Percentiles rank a stretch among this genome's conserved stretches.
These are phyloP conservation scores for Penicillium aurantiogriseum DNA, from an alignment of 2,329 filamentous ascomycete genomes.

Conservation along the genomic window DNA sequence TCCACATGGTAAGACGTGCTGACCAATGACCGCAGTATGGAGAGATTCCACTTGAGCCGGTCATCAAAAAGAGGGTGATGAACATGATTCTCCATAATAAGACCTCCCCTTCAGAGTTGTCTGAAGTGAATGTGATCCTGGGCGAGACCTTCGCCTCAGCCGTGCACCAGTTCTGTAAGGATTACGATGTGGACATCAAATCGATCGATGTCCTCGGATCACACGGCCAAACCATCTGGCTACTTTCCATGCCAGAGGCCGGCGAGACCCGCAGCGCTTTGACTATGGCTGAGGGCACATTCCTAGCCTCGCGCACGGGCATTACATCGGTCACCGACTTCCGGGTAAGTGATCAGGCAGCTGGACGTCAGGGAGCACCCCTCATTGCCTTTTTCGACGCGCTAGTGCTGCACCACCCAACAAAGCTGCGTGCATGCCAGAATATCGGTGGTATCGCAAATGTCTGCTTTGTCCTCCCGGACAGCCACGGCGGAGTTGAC, in stretches of 20 bases:
- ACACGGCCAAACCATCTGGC: constrained; percentile 60
- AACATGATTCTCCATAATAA: constrained; percentile 56
- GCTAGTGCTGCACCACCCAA: constrained; percentile 56
- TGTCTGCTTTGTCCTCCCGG: constrained; percentile 50
- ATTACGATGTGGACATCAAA: constrained; percentile 44
- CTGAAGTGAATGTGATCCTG: constrained; percentile 57
- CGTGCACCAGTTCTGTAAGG: constrained; percentile 50
- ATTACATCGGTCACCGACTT: constrained; percentile 62
- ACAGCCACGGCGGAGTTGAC: constrained; percentile 25
- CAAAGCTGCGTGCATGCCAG: constrained; percentile 58
- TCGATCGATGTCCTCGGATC: constrained; percentile 57
- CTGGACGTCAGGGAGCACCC: constrained; percentile 56
- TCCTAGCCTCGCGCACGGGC: constrained; percentile 56
- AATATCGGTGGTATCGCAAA: constrained; percentile 63
- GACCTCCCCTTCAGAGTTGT: constrained; percentile 54
- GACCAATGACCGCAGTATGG: constrained; percentile 45
- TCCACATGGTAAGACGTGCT: background rate
- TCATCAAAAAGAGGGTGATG: constrained; percentile 58
- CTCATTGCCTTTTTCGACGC: constrained; percentile 59
- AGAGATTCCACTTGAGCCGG: constrained; percentile 54
- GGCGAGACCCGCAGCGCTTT: constrained; percentile 51
- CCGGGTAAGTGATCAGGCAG: constrained; percentile 56
- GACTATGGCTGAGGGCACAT: constrained; percentile 58
- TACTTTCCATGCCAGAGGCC: constrained; percentile 53
- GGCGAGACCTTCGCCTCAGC: constrained; percentile 58